Evolutionary conservation across 1,139 yeast genomes (phyloP).

Genomic region (Diutina neorugosa): DNA sequence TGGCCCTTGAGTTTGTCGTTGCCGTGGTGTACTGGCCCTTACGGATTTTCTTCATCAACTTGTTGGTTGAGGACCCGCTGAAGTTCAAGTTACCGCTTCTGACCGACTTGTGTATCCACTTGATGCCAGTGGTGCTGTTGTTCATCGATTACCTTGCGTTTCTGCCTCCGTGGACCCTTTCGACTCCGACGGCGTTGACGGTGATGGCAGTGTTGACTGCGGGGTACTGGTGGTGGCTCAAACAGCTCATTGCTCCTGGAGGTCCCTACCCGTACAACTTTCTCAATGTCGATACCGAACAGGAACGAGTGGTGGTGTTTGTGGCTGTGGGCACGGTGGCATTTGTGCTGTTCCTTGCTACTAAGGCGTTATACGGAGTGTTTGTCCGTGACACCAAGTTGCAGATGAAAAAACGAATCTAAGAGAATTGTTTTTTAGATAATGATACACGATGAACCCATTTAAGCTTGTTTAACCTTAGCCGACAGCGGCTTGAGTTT

Average conservation of each 20-base stretch:
- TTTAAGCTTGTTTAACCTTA: not conserved
- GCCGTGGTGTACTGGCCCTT: slow-evolving; percentile 58
- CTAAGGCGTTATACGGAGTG: not conserved
- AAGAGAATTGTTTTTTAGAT: not conserved
- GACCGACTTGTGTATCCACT: slow-evolving; percentile 47
- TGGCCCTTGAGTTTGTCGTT: slow-evolving; percentile 48
- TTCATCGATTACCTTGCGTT: slow-evolving; percentile 42
- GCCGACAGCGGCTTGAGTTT: not conserved
- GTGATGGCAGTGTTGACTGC: slow-evolving; percentile 27
- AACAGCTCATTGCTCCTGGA: slow-evolving; percentile 32
- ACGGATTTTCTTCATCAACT: slow-evolving; percentile 33
- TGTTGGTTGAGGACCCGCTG: slow-evolving; percentile 23
- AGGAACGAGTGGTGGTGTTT: slow-evolving; percentile 37
- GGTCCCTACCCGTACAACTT: slow-evolving; percentile 54
- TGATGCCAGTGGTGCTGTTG: slow-evolving; percentile 42
- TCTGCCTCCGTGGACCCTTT: slow-evolving; percentile 36
- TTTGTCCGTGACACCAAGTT: not conserved
- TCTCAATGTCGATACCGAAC: slow-evolving; percentile 37
- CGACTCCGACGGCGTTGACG: slow-evolving; percentile 25
- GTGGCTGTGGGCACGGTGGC: slow-evolving; percentile 34
- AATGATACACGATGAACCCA: not conserved
- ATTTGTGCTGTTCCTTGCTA: slow-evolving; percentile 19
- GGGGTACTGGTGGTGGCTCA: slow-evolving; percentile 43
- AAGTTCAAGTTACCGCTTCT: slow-evolving; percentile 27
- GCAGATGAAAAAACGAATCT: not conserved